A percentile compares a stretch with the other conserved stretches of the same genome.
These are phyloP conservation scores for Albifimbria verrucaria DNA, from an alignment of 2,329 filamentous ascomycete genomes.

Conservation along the genomic window DNA sequence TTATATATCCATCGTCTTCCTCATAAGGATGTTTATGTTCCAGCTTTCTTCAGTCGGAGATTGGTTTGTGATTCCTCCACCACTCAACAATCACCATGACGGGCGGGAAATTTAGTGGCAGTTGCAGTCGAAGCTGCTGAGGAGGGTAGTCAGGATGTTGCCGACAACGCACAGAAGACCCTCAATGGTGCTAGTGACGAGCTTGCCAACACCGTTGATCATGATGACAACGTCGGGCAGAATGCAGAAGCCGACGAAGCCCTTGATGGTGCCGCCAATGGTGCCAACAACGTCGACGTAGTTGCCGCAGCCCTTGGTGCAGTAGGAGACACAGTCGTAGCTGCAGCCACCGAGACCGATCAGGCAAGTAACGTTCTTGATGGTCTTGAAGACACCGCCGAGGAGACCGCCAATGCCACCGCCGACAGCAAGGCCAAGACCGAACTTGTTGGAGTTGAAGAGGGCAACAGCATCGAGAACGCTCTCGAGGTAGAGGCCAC, in stretches of 20 bases:
- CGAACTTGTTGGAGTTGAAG: conserved; percentile 34
- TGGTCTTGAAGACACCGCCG: conserved; percentile 18
- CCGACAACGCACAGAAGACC: conserved; percentile 30
- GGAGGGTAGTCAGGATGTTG: conserved; percentile 23
- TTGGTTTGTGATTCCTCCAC: neutral
- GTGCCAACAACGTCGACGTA: conserved; percentile 26
- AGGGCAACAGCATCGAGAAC: conserved; percentile 28
- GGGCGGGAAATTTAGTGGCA: conserved; percentile 20
- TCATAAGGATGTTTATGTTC: neutral
- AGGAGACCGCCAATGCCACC: conserved; percentile 22
- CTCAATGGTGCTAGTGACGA: conserved; percentile 23
- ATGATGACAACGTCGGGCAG: conserved; percentile 26
- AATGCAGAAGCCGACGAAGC: conserved; percentile 28
- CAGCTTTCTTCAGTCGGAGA: neutral
- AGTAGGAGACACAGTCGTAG: conserved; percentile 35
- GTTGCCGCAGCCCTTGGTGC: conserved; percentile 35
- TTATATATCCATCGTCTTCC: neutral
- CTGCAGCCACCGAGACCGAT: conserved; percentile 29
- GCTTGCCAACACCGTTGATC: conserved; percentile 18
- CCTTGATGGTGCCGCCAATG: conserved; percentile 20
- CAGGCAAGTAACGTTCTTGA: conserved; percentile 23
- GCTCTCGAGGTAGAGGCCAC: conserved; percentile 28
- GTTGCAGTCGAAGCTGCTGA: conserved; percentile 29
- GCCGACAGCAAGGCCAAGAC: conserved; percentile 21
- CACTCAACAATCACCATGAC: conserved; percentile 1